Evolutionary conservation across 352 stramenopile species (phyloP).

Genomic region (Nothophytophthora sp.): DNA sequence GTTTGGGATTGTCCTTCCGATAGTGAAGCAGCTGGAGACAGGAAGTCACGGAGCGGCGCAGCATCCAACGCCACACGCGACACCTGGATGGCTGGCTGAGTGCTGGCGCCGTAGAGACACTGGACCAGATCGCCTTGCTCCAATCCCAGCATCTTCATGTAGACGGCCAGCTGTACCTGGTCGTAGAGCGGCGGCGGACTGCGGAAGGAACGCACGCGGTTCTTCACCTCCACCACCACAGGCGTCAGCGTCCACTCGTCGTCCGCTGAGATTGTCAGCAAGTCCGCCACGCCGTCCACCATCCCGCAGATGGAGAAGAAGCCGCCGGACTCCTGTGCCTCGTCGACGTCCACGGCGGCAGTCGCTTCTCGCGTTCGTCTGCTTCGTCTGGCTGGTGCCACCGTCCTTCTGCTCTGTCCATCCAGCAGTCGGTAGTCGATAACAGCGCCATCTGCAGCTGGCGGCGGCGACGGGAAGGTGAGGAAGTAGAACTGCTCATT

Average conservation of each 20-base stretch:
- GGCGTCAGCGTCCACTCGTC: slow-evolving; percentile 64
- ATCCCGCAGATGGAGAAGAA: slow-evolving; percentile 82
- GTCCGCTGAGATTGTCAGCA: slow-evolving; percentile 47
- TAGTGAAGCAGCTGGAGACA: slow-evolving; percentile 13
- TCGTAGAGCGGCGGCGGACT: slow-evolving; percentile 68
- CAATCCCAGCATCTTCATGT: slow-evolving; percentile 81
- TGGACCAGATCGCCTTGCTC: slow-evolving; percentile 69
- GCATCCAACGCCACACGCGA: slow-evolving; percentile 50
- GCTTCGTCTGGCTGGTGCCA: neutral
- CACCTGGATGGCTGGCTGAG: slow-evolving; percentile 44
- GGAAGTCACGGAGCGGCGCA: slow-evolving; percentile 40
- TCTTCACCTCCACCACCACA: slow-evolving; percentile 81
- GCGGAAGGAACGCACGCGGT: slow-evolving; percentile 63
- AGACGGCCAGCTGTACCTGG: slow-evolving; percentile 78
- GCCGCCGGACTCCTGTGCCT: too few species aligned
- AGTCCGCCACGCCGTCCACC: slow-evolving; percentile 75
- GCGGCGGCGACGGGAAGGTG: slow-evolving; percentile 38
- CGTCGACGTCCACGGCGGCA: neutral
- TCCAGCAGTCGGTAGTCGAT: slow-evolving; percentile 32
- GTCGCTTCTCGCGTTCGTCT: neutral
- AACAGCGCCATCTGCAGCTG: neutral
- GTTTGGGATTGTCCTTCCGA: too few species aligned
- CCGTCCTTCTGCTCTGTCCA: slow-evolving; percentile 15
- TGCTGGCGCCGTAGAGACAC: slow-evolving; percentile 50
- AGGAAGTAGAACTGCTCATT: slow-evolving; percentile 76